phyloP scores from a whole-genome alignment of 73 alveolate species.

The Uronychia binucleata region DNA sequence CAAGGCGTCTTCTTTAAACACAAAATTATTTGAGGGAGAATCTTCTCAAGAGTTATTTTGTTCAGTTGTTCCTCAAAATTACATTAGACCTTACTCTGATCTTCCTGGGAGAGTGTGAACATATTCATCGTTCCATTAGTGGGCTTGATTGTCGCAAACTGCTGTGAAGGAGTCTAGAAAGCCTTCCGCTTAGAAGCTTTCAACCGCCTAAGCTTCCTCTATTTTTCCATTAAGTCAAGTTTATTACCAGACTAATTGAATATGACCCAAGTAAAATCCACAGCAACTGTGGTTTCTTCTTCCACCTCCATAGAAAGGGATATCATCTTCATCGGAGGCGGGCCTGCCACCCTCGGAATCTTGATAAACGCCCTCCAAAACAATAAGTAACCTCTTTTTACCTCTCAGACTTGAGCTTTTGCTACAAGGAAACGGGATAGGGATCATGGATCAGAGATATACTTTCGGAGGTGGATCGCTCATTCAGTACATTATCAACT shows the following conservation, averaged over 20 bases:
- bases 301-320: slow-evolving; percentile 17
- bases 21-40: not conserved
- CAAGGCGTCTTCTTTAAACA: not conserved
- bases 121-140: no score
- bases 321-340: slow-evolving; percentile 53
- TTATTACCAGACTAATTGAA: not conserved
- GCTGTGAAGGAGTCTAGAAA: no score
- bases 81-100: no score
- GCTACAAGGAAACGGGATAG: slow-evolving; percentile 43
- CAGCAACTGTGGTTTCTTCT: no score
- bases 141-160: no score
- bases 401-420: not conserved
- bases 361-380: slow-evolving; percentile 37
- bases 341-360: slow-evolving; percentile 49
- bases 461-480: slow-evolving; percentile 53
- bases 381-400: slow-evolving; percentile 2
- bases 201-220: no score
- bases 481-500: slow-evolving; percentile 29
- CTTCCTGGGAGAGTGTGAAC: no score
- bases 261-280: not conserved
- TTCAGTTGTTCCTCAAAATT: no score
- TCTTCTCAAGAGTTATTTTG: no score
- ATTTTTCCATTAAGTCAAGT: not conserved
- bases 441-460: slow-evolving; percentile 20
- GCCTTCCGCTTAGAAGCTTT: no score